Base-by-base conservation (phyloP, 768 basidiomycete species). In the Pulveroboletus sp. region DNA sequence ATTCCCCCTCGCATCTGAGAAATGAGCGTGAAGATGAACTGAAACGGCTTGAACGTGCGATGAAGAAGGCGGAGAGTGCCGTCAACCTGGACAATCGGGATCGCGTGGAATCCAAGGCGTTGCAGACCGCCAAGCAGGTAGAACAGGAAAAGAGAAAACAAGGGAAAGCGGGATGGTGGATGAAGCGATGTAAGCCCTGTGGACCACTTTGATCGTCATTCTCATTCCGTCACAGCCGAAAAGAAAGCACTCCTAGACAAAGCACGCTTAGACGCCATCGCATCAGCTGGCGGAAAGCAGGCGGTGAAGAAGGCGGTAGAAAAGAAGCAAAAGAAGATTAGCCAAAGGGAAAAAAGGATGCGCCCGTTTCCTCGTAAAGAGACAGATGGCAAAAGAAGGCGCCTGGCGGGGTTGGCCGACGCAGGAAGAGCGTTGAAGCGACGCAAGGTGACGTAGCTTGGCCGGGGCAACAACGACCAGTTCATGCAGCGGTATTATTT, bases 241-340 rank as follows among this genome's bases (percentile, higher is more conserved):
- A 84, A 90, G 74, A 87, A 83, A 58, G 77, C 85, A 46, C 56
- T 93, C 23, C 59, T 95, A 1, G 69, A 82, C 47, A 80, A 83
- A 45, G 88, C 92, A 14, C 78, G 85, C 49, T 90, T 88, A 63
- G 85, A 93, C 21, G 86, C 86, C 7, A 75, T 94, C 36, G 84
- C 87, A 5, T 76, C 77, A 16, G 72, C 78, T 47, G 93, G 92
- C 5, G 93, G 94, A 8, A 82, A 80, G 55, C 70, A 75, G 4
- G 90, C 91, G 1, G 88, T 94, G 44, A 90, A 87, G 63, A 93
- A 87, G 68, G 90, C 82, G 6, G 82, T 95, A 24, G 90, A 90
- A 58, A 94, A 89, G 77, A 93, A 84, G 66, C 84, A 89, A 68
- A 90, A 81, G 67, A 95, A 94, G 74, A 72, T 85, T 17, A 77